These are phyloP conservation scores for Cystobasidium pallidum DNA, from an alignment of 1,284 basidiomycete genomes.

Conservation along the genomic window DNA sequence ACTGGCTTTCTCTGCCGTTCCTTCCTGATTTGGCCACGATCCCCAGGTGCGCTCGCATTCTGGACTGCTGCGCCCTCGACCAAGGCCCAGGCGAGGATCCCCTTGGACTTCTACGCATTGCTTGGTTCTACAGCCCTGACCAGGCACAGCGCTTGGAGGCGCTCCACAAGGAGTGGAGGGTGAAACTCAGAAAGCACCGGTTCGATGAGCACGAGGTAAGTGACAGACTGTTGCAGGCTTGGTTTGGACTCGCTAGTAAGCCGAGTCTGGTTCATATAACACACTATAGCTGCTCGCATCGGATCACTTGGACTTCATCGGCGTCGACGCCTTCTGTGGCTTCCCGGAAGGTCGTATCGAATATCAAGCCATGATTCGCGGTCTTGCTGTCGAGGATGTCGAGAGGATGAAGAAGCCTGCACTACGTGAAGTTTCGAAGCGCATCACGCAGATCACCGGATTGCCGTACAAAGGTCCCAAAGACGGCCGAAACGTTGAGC, in stretches of 20 bases:
- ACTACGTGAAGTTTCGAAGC: slow-evolving; percentile 8
- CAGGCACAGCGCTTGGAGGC: not conserved
- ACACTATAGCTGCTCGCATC: slow-evolving; percentile 17
- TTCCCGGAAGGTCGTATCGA: slow-evolving; percentile 33
- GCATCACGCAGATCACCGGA: slow-evolving; percentile 6
- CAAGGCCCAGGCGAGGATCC: slow-evolving; percentile 1
- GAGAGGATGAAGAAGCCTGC: slow-evolving; percentile 28
- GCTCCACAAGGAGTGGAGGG: slow-evolving; percentile 7
- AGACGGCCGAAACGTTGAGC: not conserved
- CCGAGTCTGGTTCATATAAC: no score
- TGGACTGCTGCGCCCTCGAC: slow-evolving; percentile 36
- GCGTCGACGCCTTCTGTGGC: slow-evolving; percentile 32
- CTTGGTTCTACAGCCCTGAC: slow-evolving; percentile 35
- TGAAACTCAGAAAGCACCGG: slow-evolving; percentile 7
- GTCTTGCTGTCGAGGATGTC: slow-evolving; percentile 29
- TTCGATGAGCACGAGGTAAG: slow-evolving; percentile 30
- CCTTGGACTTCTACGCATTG: slow-evolving; percentile 28
- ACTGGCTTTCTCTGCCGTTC: no score
- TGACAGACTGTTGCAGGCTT: not conserved
- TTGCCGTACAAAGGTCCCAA: not conserved
- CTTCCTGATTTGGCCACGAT: not conserved
- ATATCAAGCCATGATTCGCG: slow-evolving; percentile 4
- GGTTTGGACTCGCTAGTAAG: no score
- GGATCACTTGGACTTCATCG: slow-evolving; percentile 41
- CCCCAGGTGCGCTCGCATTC: slow-evolving; percentile 24